Evolutionary conservation across 371 early-diverging fungal species (phyloP), one percentile per base, ranked within the genome.

Genomic region (Mortierella sp.): DNA sequence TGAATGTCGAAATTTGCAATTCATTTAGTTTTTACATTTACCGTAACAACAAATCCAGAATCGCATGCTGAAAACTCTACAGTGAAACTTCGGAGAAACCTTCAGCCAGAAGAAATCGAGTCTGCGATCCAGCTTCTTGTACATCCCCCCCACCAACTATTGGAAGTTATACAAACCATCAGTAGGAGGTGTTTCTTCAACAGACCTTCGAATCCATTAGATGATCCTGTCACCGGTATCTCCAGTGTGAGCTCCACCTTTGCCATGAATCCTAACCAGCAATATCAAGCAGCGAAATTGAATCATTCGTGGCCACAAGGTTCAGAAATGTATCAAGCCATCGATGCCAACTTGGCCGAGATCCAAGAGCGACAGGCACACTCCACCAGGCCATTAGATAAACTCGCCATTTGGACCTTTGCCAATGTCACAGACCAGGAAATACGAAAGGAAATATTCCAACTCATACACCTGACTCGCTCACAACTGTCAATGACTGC

Each of bases 301-400:
- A 19, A 43, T 4, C 22, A 43, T 21, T 32, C 43, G 2, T 61
- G 41, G 45, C 62, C 45, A 4, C n/a, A 45, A 21, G 22, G 15
- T 5, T 4, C 62, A 5, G 24, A n/a, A 22, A 16, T 32, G 6
- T 22, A 61, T 22, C 62, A 61, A 43, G 21, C 4, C 4, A 43
- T 61, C 16, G 62, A 61, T 15, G 43, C n/a, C 24, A 43, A 4
- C 43, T 43, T 61, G 19, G 62, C 43, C 6, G 19, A 45, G 22
- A 40, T 61, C 21, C 62, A 61, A 21, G 62, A 61, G 11, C 62
- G 45, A 61, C 62, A 41, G 7, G 62, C 62, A 19, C 13, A 21
- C 45, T 21, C 62, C 36, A 61, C 45, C 9, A 8, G 62, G 1
- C 62, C 62, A 16, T n/a, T 61, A 24, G 62, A 61, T 41, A 45